phyloP scores from a whole-genome alignment of 1,139 yeast genomes.

The Ogataea hybrid region DNA sequence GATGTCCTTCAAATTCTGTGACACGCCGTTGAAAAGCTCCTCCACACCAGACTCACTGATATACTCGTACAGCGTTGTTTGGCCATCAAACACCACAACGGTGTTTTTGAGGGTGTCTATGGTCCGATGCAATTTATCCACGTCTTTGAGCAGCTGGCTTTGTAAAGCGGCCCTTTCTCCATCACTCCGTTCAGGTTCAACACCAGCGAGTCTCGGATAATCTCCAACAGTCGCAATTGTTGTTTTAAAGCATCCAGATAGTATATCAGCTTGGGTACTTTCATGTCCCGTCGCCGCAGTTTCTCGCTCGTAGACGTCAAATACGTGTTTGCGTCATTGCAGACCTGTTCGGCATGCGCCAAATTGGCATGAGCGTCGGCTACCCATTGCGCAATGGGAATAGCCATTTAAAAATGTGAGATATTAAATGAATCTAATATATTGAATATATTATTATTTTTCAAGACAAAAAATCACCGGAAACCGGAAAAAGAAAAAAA shows the following conservation, averaged over 20 bases:
- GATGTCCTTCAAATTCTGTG: slow-evolving; percentile 30
- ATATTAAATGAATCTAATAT: neutral
- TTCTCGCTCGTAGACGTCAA: slow-evolving; percentile 25
- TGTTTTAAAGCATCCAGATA: slow-evolving; percentile 34
- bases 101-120: slow-evolving; percentile 23
- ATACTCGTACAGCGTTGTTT: slow-evolving; percentile 39
- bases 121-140: slow-evolving; percentile 30
- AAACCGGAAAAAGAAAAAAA: neutral
- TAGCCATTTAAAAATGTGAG: slow-evolving; percentile 2
- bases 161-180: slow-evolving; percentile 27
- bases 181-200: slow-evolving; percentile 25
- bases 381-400: slow-evolving; percentile 29
- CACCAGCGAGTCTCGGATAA: slow-evolving; percentile 33
- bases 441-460: neutral
- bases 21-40: slow-evolving; percentile 31
- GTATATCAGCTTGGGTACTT: slow-evolving; percentile 31
- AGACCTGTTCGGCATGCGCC: slow-evolving; percentile 35
- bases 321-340: slow-evolving; percentile 35
- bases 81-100: slow-evolving; percentile 18
- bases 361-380: slow-evolving; percentile 36
- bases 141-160: slow-evolving; percentile 17
- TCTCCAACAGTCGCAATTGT: slow-evolving; percentile 35
- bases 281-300: slow-evolving; percentile 26
- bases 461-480: neutral
- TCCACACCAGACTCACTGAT: slow-evolving; percentile 41